Percentiles rank a stretch among this genome's conserved stretches.
These are phyloP conservation scores for Botrytis cinerea DNA, from an alignment of 2,329 filamentous ascomycete genomes.

Conservation along the genomic window DNA sequence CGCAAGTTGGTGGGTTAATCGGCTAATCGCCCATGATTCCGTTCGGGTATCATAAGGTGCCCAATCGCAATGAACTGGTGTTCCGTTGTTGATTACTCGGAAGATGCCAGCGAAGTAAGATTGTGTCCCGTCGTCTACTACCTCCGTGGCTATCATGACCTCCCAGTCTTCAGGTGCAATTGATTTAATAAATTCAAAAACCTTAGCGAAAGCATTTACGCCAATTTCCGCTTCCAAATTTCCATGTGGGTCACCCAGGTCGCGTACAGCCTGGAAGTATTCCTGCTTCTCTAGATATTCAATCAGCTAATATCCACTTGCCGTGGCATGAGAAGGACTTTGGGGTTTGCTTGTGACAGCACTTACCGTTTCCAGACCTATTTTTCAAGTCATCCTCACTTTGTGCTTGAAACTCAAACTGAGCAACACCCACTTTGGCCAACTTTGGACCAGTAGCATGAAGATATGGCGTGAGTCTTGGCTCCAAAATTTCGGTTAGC, in stretches of 20 bases:
- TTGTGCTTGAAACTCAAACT: conserved; percentile 21
- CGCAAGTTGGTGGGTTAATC: conserved; percentile 21
- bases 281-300: conserved; percentile 5
- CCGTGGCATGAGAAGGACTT: not conserved
- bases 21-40: conserved; percentile 24
- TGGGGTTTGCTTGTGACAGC: not conserved
- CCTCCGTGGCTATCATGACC: conserved; percentile 16
- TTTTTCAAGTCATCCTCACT: conserved; percentile 18
- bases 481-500: not conserved
- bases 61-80: conserved; percentile 39
- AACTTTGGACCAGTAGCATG: conserved; percentile 18
- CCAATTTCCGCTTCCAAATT: not conserved
- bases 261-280: conserved; percentile 14
- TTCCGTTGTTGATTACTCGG: conserved; percentile 41
- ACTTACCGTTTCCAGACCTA: conserved; percentile 16
- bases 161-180: conserved; percentile 16
- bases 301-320: not conserved
- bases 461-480: conserved; percentile 14
- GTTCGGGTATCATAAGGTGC: conserved; percentile 27
- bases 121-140: not conserved
- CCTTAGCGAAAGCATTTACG: conserved; percentile 7
- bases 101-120: conserved; percentile 45
- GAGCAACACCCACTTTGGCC: conserved; percentile 19
- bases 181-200: conserved; percentile 16
- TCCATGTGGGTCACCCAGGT: conserved; percentile 1